Percentiles rank a stretch among this genome's conserved stretches.
phyloP scores from a whole-genome alignment of 164 flowering plant species.

The Vitis amurensis region DNA sequence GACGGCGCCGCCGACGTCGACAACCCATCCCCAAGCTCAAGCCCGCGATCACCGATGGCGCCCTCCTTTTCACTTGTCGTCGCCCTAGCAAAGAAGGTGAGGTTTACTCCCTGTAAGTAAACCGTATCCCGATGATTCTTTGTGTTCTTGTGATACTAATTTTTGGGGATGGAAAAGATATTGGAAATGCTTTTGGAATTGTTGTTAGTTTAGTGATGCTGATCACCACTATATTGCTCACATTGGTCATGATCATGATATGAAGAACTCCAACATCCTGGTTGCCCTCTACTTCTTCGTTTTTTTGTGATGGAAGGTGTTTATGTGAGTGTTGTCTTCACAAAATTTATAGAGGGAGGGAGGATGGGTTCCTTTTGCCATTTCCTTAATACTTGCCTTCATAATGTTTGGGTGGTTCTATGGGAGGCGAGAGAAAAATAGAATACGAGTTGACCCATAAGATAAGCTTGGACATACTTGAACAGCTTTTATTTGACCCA shows the following conservation, averaged over 20 bases:
- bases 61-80: too few relatives aligned
- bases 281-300: slow-evolving; percentile 56
- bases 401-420: slow-evolving; percentile 89
- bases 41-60: too few relatives aligned
- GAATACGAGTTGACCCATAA: slow-evolving; percentile 69
- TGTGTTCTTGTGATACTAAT: too few relatives aligned
- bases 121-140: slow-evolving; percentile 82
- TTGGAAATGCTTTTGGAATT: too few relatives aligned
- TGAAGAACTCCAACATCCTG: slow-evolving; percentile 60
- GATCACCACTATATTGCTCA: slow-evolving; percentile 71
- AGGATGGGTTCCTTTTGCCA: slow-evolving; percentile 91
- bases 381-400: slow-evolving; percentile 67
- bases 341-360: slow-evolving; percentile 83
- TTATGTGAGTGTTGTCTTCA: slow-evolving; percentile 69
- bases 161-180: too few relatives aligned
- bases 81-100: slow-evolving; percentile 67
- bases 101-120: slow-evolving; percentile 84
- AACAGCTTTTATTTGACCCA: slow-evolving; percentile 46
- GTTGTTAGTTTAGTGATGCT: too few relatives aligned
- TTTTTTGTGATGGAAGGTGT: slow-evolving; percentile 70
- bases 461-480: slow-evolving; percentile 47
- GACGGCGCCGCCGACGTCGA: too few relatives aligned
- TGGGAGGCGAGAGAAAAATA: slow-evolving; percentile 70
- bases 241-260: slow-evolving; percentile 76
- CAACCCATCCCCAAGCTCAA: too few relatives aligned